Evolutionary conservation across 768 basidiomycete species (phyloP).

Genomic region (Serendipita sp.): DNA sequence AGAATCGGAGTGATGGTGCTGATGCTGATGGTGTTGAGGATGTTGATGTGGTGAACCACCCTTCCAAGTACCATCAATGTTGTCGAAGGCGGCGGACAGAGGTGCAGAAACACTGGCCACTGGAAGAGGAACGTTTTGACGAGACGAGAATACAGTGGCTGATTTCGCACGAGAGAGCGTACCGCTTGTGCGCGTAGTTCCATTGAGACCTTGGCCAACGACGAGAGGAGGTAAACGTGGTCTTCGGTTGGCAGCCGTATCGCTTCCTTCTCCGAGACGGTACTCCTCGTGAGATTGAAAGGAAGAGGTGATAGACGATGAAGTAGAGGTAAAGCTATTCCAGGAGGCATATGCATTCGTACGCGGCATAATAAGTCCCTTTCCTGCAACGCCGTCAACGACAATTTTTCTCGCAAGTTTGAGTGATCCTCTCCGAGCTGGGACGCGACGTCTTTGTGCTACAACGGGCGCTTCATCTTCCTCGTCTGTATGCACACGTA

Average conservation of each 20-base stretch:
- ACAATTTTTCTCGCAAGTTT: background rate
- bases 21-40: background rate
- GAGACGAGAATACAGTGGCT: background rate
- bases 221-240: background rate
- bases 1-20: too few species aligned
- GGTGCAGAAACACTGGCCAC: background rate
- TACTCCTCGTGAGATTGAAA: slow-evolving; percentile 1
- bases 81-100: background rate
- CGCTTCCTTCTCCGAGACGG: background rate
- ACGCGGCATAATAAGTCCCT: slow-evolving; percentile 2
- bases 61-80: background rate
- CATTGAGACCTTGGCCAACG: background rate
- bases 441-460: background rate
- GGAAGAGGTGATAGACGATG: background rate
- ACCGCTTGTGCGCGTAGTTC: background rate
- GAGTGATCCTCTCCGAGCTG: background rate
- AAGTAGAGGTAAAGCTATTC: background rate
- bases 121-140: background rate
- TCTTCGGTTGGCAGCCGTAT: background rate
- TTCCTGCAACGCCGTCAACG: background rate
- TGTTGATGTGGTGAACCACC: background rate
- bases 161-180: background rate
- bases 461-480: background rate
- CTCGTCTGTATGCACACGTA: background rate
- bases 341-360: slow-evolving; percentile 2